A percentile compares a stretch with the other conserved stretches of the same genome.
Evolutionary conservation across 495 filamentous ascomycete species (phyloP).

Genomic region (Gamarada debralockiae): DNA sequence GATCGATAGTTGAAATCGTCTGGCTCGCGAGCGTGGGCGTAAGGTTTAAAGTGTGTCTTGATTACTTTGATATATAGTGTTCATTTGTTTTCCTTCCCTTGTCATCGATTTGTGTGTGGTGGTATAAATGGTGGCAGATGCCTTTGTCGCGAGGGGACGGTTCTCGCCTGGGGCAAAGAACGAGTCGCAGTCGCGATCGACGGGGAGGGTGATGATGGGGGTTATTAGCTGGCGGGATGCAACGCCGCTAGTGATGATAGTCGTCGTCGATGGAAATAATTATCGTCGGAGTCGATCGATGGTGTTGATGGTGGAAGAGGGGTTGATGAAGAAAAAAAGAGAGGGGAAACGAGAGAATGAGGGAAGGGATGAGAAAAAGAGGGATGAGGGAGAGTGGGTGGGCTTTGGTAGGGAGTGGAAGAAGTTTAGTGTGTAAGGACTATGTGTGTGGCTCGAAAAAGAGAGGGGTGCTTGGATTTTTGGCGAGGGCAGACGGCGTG

Average conservation of each 20-base stretch:
- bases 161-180: conserved; percentile 45
- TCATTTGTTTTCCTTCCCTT: conserved; percentile 52
- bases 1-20: conserved; percentile 36
- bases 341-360: conserved; percentile 35
- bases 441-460: background rate
- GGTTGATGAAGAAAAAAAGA: conserved; percentile 28
- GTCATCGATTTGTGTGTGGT: conserved; percentile 44
- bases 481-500: background rate
- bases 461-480: background rate
- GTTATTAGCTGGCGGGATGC: conserved; percentile 35
- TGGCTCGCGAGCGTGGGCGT: conserved; percentile 32
- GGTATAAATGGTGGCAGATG: conserved; percentile 25
- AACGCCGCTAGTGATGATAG: conserved; percentile 47
- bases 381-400: conserved; percentile 30
- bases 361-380: conserved; percentile 32
- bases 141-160: conserved; percentile 36
- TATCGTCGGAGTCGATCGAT: conserved; percentile 29
- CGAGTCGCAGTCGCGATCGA: conserved; percentile 33
- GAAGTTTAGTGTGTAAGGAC: conserved; percentile 10
- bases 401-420: conserved; percentile 23
- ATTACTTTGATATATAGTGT: conserved; percentile 44
- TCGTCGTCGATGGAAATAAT: conserved; percentile 15
- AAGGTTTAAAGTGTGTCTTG: conserved; percentile 59
- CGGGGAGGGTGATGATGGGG: conserved; percentile 21
- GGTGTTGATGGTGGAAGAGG: conserved; percentile 33